These are phyloP conservation scores for Purpureocillium takamizusanense DNA, from an alignment of 2,329 filamentous ascomycete species.

Conservation along the genomic window DNA sequence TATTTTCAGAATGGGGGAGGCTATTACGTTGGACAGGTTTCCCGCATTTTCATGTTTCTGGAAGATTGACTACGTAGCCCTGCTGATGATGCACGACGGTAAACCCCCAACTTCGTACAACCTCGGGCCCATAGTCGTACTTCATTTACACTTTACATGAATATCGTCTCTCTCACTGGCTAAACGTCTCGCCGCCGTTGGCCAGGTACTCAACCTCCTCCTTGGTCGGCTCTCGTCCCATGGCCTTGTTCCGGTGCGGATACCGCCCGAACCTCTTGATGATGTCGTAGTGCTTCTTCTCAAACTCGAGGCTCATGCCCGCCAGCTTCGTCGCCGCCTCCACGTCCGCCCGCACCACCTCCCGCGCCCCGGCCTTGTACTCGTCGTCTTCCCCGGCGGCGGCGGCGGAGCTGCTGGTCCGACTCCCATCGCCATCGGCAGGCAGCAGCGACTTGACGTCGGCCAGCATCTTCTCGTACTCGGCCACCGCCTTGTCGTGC, in stretches of 20 bases:
- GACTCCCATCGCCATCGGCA: conserved; percentile 14
- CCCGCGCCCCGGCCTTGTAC: conserved; percentile 15
- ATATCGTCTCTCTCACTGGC: background rate
- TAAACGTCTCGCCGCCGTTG: conserved; percentile 31
- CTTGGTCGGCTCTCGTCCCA: conserved; percentile 37
- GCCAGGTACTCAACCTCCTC: conserved; percentile 43
- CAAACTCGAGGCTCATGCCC: conserved; percentile 19
- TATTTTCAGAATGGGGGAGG: too few relatives aligned
- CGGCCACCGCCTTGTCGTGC: conserved; percentile 29
- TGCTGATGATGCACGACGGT: too few relatives aligned
- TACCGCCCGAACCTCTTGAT: conserved; percentile 48
- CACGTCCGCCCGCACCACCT: conserved; percentile 15
- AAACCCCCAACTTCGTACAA: too few relatives aligned
- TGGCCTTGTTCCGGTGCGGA: conserved; percentile 44
- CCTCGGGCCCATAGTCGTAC: too few relatives aligned
- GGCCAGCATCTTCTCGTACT: conserved; percentile 19
- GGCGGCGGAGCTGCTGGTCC: too few relatives aligned
- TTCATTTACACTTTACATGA: too few relatives aligned
- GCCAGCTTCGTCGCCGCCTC: conserved; percentile 16
- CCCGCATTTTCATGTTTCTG: too few relatives aligned
- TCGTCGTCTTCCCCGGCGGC: conserved; percentile 11
- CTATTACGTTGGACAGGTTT: too few relatives aligned
- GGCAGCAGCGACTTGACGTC: conserved; percentile 21
- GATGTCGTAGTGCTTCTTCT: conserved; percentile 38
- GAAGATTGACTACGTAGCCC: too few relatives aligned